Evolutionary conservation across 441 rosid species (phyloP).

Genomic region (Kokia cookei): DNA sequence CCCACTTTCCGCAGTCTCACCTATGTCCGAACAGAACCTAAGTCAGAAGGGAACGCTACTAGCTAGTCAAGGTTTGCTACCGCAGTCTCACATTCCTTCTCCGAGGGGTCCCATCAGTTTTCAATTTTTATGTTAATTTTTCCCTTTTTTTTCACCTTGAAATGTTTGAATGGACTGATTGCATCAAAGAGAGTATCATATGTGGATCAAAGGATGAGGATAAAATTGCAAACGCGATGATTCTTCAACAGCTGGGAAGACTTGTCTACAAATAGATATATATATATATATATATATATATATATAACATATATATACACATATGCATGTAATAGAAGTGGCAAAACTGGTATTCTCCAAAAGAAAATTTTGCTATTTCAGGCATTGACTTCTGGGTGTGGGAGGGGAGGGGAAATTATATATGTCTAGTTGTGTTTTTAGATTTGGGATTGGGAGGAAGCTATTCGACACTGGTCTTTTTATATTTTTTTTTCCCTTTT

Average conservation of each 20-base stretch:
- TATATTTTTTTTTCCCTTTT: background rate
- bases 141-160: background rate
- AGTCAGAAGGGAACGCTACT: conserved; percentile 34
- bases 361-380: background rate
- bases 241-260: conserved; percentile 16
- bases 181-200: background rate
- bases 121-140: background rate
- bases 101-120: background rate
- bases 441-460: background rate
- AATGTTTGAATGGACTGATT: background rate
- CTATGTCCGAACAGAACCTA: conserved; percentile 69
- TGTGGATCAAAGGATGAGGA: background rate
- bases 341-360: background rate
- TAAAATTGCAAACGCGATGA: background rate
- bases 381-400: background rate
- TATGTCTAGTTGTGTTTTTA: background rate
- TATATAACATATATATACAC: background rate
- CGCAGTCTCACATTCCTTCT: background rate
- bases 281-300: too few relatives aligned
- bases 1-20: conserved; percentile 61
- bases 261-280: background rate
- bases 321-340: background rate
- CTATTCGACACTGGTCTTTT: background rate
- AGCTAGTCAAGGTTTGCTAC: conserved; percentile 9
- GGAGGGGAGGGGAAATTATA: background rate